Base-by-base conservation (phyloP, 139 green algal genomes). In the Nannochloris sp. region DNA sequence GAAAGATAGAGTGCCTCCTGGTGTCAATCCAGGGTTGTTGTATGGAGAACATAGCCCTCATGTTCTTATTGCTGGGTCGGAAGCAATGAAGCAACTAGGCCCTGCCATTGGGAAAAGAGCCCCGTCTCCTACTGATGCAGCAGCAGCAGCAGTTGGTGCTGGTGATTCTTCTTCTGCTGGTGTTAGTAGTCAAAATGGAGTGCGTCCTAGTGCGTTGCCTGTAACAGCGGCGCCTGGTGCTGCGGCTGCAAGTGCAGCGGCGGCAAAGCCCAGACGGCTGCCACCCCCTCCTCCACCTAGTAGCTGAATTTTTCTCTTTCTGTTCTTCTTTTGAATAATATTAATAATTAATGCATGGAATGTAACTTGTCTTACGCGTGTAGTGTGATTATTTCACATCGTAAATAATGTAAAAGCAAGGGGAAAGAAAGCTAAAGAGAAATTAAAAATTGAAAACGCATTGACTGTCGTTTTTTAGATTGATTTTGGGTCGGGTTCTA, bases 1-100 rank as follows among this genome's bases (percentile, higher is more conserved):
- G 5, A 39, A 35, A n/a, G 58, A 78, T 27, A 54, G 44, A 39
- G 51, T 78, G 37, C 71, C 71, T 6, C 24, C 27, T n/a, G 32
- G 46, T 0, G 45, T 29, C 12, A 48, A 75, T 58, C 64, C 59
- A 1, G 64, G 23, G 3, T 36, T 23, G 2, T 33, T 78, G 14
- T 78, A 78, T 35, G 71, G 71, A 33, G 71, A 74, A 44, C 53
- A 48, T 48, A 78, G 57, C 10, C 71, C 71, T 30, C 36, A 65
- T 13, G 59, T 60, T 14, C 61, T 76, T 56, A 34, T 68, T 36
- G 33, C 39, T 30, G 54, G 48, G 24, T 4, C 45, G 37, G 57
- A 8, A 2, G 57, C 59, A 44, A 33, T 35, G 8, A 1, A 53
- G 15, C 42, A 60, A 56, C 58, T 57, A 25, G 44, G 44, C 25